These are phyloP conservation scores for Amanita brunnescens DNA, from an alignment of 768 basidiomycete species.

Conservation along the genomic window DNA sequence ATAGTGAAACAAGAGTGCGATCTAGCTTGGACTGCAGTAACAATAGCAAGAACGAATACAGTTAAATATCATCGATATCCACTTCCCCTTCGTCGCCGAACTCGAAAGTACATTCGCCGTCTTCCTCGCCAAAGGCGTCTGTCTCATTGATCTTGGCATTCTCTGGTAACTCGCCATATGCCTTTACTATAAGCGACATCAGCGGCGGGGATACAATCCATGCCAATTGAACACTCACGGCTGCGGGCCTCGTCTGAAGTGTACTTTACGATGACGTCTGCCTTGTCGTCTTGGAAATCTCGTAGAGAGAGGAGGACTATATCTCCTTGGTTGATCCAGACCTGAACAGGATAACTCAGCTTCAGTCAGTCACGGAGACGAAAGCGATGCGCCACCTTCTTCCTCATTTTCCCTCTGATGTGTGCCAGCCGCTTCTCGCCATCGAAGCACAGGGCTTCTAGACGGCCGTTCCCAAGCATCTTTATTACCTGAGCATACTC, in stretches of 20 bases:
- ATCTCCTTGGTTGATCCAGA: slow-evolving; percentile 99
- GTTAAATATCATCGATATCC: slow-evolving; percentile 84
- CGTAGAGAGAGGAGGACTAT: slow-evolving; percentile 91
- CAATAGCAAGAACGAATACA: slow-evolving; percentile 10
- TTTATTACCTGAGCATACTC: slow-evolving; percentile 98
- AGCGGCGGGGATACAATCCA: neutral
- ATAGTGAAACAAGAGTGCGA: slow-evolving; percentile 14
- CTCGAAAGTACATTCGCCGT: slow-evolving; percentile 83
- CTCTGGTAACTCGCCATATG: slow-evolving; percentile 95
- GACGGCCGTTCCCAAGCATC: slow-evolving; percentile 96
- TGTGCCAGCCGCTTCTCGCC: slow-evolving; percentile 97
- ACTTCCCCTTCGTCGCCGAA: slow-evolving; percentile 85
- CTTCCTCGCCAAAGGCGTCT: slow-evolving; percentile 86
- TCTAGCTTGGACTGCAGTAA: slow-evolving; percentile 11
- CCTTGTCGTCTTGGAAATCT: slow-evolving; percentile 99
- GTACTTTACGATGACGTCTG: slow-evolving; percentile 99
- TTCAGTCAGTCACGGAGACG: neutral
- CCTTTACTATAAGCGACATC: slow-evolving; percentile 57
- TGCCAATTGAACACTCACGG: slow-evolving; percentile 30
- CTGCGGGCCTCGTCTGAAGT: slow-evolving; percentile 92
- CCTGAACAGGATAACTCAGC: slow-evolving; percentile 36
- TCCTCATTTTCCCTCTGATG: slow-evolving; percentile 98
- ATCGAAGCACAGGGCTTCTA: slow-evolving; percentile 97
- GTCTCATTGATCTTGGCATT: slow-evolving; percentile 97
- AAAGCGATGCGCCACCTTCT: slow-evolving; percentile 64